Evolutionary conservation across 768 basidiomycete species (phyloP), one percentile per base, ranked within the genome.

Genomic region (Phylloporus sp.): DNA sequence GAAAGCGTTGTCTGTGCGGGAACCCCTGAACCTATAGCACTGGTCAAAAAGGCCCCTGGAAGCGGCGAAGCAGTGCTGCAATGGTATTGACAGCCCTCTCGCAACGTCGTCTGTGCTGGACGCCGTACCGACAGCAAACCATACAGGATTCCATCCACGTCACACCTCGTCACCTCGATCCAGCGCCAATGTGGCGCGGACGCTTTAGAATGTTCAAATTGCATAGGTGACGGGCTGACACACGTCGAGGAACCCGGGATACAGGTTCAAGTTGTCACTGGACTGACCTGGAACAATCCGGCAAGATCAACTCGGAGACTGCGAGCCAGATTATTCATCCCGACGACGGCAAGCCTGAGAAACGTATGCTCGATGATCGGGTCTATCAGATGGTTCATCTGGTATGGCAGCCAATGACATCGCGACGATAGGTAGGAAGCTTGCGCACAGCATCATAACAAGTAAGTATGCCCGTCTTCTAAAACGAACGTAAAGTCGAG

Each of bases 271-370:
- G 63, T 61, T 26, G n/a, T 68, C 68, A 18, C 67, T 73, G 9
- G 63, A 48, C 23, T 57, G 44, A 1, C 70, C 75, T 31, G 69
- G 63, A 6, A 74, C 11, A 73, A 24, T 67, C 73, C 1, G 73
- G 75, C 44, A 78, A 64, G 48, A 66, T 74, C 31, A 76, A 56
- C n/a, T n/a, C n/a, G n/a, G 76, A 72, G 7, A 34, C 14, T n/a
- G 58, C 53, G 21, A 29, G 36, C 31, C 50, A 47, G 34, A 40
- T 52, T 57, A 41, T 31, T 6, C 28, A 14, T 10, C 14, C 34
- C 34, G 21, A 15, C 6, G 9, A 24, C 20, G 14, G 9, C 33
- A 11, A 48, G 32, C 18, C 26, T 31, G 44, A 42, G 40, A 44
- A n/a, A 44, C 20, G n/a, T 3, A 31, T 6, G 31, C n/a, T 13